These are phyloP conservation scores for Vaccinium corymbosum DNA, from an alignment of 148 eudicot species.

Conservation along the genomic window DNA sequence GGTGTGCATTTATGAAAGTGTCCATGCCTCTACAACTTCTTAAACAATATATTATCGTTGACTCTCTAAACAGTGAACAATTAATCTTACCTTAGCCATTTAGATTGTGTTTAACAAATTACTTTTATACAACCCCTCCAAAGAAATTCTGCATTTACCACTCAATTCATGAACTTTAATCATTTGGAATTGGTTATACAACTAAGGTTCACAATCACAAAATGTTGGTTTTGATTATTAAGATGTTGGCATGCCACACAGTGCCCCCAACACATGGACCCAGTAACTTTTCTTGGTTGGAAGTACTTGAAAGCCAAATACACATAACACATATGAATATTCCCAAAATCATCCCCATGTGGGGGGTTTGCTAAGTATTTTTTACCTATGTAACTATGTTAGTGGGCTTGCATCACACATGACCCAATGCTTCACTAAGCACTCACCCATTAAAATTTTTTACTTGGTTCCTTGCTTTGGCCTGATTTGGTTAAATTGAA, in stretches of 20 bases:
- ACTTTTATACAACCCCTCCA: too few species aligned
- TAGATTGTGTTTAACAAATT: too few species aligned
- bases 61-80: too few species aligned
- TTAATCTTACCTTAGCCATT: too few species aligned
- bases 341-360: neutral
- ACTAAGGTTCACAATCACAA: neutral
- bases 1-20: too few species aligned
- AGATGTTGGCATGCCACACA: neutral
- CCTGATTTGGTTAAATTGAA: too few species aligned
- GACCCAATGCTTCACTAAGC: slow-evolving; percentile 42
- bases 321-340: neutral
- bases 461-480: too few species aligned
- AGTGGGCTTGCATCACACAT: slow-evolving; percentile 34
- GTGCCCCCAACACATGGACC: neutral
- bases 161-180: too few species aligned
- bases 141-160: too few species aligned
- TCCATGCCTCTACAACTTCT: too few species aligned
- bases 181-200: neutral
- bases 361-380: neutral
- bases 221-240: neutral
- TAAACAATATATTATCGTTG: too few species aligned
- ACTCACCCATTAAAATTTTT: slow-evolving; percentile 15
- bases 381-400: neutral
- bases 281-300: neutral
- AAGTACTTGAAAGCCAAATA: neutral